A percentile compares a stretch with the other conserved stretches of the same genome.
Evolutionary conservation across 345 rosid species (phyloP).

Genomic region (Brassica juncea): DNA sequence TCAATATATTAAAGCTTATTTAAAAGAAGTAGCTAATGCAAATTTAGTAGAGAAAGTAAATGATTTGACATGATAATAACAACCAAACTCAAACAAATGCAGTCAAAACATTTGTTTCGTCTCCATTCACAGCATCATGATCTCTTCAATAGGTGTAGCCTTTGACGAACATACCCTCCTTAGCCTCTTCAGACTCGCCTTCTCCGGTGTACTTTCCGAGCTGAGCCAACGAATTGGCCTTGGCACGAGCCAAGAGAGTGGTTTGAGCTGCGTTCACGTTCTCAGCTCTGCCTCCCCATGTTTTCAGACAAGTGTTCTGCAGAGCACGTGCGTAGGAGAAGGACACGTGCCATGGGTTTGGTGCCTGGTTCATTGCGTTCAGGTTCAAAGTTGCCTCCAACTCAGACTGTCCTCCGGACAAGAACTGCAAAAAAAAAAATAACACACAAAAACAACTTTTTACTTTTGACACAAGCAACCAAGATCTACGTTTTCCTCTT

Average conservation of each 20-base stretch:
- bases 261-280: slow-evolving; percentile 86
- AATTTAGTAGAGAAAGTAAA: slow-evolving; percentile 8
- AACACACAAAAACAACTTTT: background rate
- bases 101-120: slow-evolving; percentile 22
- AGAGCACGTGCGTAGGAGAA: slow-evolving; percentile 97
- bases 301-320: slow-evolving; percentile 92
- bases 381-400: slow-evolving; percentile 95
- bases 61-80: slow-evolving; percentile 36
- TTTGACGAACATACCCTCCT: slow-evolving; percentile 89
- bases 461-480: slow-evolving; percentile 16
- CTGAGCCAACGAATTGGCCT: slow-evolving; percentile 92
- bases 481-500: slow-evolving; percentile 4
- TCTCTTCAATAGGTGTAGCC: slow-evolving; percentile 66
- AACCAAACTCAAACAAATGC: slow-evolving; percentile 41
- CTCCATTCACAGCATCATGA: slow-evolving; percentile 29
- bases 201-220: slow-evolving; percentile 89
- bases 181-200: slow-evolving; percentile 94
- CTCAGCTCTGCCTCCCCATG: slow-evolving; percentile 91
- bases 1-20: slow-evolving; percentile 33
- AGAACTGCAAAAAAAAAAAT: slow-evolving; percentile 57
- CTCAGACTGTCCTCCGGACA: slow-evolving; percentile 99
- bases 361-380: slow-evolving; percentile 91
- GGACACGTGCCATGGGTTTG: slow-evolving; percentile 95
- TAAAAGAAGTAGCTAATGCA: slow-evolving; percentile 38
- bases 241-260: slow-evolving; percentile 67